Conservation (phyloP, 371 early-diverging fungal species). For the Paraphysoderma sedebokerense region DNA sequence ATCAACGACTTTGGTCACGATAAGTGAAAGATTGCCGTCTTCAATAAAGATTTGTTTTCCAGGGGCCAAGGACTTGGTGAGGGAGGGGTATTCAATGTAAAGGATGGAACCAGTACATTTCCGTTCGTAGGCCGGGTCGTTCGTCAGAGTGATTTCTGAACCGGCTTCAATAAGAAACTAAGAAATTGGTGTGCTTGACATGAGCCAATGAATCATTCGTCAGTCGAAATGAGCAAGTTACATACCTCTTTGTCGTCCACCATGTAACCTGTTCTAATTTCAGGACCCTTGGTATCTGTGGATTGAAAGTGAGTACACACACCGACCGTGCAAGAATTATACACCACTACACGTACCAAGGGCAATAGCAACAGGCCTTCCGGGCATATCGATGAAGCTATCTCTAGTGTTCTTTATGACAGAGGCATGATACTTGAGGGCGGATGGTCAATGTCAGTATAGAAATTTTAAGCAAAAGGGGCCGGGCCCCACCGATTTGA, state of each 20-base stretch:
- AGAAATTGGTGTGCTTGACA: too few relatives aligned
- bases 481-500: too few relatives aligned
- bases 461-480: too few relatives aligned
- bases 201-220: too few relatives aligned
- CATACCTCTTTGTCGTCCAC: slow-evolving; percentile 32
- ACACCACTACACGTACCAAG: slow-evolving; percentile 36
- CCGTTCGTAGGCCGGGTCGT: slow-evolving; percentile 43
- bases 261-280: slow-evolving; percentile 67
- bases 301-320: not conserved
- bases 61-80: slow-evolving; percentile 56
- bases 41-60: slow-evolving; percentile 77
- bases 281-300: slow-evolving; percentile 50
- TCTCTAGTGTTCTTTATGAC: slow-evolving; percentile 62
- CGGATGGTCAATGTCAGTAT: too few relatives aligned
- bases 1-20: slow-evolving; percentile 43
- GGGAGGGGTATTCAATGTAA: slow-evolving; percentile 73
- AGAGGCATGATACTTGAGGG: slow-evolving; percentile 70
- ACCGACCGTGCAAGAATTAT: not conserved
- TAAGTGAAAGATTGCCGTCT: slow-evolving; percentile 68
- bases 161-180: too few relatives aligned
- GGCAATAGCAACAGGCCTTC: slow-evolving; percentile 64
- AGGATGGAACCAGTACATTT: slow-evolving; percentile 50
- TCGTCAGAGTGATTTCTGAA: slow-evolving; percentile 71
- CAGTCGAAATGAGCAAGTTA: too few relatives aligned
- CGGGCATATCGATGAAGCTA: slow-evolving; percentile 21